These are phyloP conservation scores for Gonapodya sp. DNA, from an alignment of 192 early-diverging fungal species.

Conservation along the genomic window DNA sequence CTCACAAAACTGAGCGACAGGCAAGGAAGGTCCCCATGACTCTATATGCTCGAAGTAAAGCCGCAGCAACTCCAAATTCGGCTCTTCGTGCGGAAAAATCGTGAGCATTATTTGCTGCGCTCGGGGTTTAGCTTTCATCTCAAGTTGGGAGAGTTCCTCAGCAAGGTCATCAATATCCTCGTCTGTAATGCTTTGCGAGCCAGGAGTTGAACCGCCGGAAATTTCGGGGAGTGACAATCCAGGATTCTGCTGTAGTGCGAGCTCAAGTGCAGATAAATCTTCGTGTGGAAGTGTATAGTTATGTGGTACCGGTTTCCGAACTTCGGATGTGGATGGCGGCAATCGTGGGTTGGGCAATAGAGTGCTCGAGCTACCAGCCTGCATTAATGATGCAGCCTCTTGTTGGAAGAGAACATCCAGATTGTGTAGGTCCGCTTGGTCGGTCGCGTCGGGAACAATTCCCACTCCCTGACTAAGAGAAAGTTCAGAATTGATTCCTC, in stretches of 20 bases:
- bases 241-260: not conserved
- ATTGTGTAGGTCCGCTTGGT: not conserved
- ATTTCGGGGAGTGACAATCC: not conserved
- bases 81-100: not conserved
- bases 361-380: too few species aligned
- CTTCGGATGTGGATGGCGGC: not conserved
- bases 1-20: not conserved
- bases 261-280: not conserved
- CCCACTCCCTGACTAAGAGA: not conserved
- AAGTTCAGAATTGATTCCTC: not conserved
- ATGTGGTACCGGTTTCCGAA: not conserved
- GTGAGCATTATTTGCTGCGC: not conserved
- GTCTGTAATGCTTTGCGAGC: not conserved
- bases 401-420: not conserved
- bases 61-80: not conserved
- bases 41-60: not conserved
- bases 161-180: not conserved
- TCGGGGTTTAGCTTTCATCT: not conserved
- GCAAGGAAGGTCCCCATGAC: not conserved
- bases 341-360: too few species aligned
- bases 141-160: not conserved
- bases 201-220: not conserved
- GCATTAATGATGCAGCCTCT: not conserved
- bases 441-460: not conserved
- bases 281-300: not conserved